Evolutionary conservation across 768 basidiomycete species (phyloP).

Genomic region (Leccinum boreale): DNA sequence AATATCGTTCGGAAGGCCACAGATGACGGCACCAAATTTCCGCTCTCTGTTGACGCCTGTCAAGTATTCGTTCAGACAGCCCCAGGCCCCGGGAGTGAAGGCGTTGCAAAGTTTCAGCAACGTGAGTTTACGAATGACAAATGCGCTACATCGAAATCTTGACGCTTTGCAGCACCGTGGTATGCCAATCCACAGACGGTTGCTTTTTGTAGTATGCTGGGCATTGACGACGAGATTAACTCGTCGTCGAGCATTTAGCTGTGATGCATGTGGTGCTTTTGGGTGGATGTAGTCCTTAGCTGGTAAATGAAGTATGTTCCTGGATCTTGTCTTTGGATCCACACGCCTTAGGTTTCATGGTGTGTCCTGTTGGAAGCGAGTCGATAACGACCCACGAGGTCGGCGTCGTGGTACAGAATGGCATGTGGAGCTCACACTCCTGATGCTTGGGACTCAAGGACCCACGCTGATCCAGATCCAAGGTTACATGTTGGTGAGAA

Average conservation of each 20-base stretch:
- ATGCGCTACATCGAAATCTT: not conserved
- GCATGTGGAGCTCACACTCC: conserved; percentile 40
- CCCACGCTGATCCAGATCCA: conserved; percentile 67
- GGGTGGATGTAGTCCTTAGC: not conserved
- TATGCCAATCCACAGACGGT: conserved; percentile 90
- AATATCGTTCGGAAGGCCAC: conserved; percentile 41
- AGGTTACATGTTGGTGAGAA: conserved; percentile 71
- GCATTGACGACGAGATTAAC: conserved; percentile 71
- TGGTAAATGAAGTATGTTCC: not conserved
- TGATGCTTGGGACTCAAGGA: conserved; percentile 61
- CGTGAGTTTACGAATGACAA: conserved; percentile 30
- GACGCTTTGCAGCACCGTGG: conserved; percentile 50
- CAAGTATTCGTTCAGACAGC: conserved; percentile 73
- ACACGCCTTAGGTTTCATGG: not conserved
- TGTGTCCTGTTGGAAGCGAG: not conserved
- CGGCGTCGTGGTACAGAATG: conserved; percentile 42
- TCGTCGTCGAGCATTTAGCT: conserved; percentile 11
- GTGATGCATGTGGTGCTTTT: not conserved
- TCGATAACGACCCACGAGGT: conserved; percentile 1
- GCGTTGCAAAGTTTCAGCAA: conserved; percentile 36
- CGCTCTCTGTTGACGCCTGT: conserved; percentile 43
- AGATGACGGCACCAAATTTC: not conserved
- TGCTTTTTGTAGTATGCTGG: conserved; percentile 78
- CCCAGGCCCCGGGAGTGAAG: conserved; percentile 45
- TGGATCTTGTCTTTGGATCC: not conserved